Evolutionary conservation across 1,284 basidiomycete species (phyloP), one percentile per base, ranked within the genome.

Genomic region (Acaromyces ingoldii): DNA sequence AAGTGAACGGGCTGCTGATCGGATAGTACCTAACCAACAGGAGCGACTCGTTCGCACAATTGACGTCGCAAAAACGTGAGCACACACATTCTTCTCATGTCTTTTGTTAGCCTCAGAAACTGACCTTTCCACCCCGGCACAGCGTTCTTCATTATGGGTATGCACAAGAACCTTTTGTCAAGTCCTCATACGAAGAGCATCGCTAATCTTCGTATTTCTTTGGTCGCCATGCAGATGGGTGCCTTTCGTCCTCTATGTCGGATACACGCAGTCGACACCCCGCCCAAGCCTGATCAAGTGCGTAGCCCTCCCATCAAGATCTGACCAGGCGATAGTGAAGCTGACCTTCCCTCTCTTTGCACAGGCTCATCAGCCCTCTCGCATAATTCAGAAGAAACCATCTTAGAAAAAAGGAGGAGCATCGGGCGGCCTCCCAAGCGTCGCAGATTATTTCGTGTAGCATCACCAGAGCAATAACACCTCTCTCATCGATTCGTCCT

Each of bases 201-300:
- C 21, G 21, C 31, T 13, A 37, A 38, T 24, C 25, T 6, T 13
- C 43, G 6, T 42, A 30, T 17, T 2, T 38, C 19, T 3, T 37
- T n/a, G n/a, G n/a, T n/a, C n/a, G 22, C 25, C n/a, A 42, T 40
- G n/a, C 41, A 39, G 34, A 28, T 40, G 70, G 70, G 67, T 73
- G 13, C 71, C 71, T 29, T 73, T 73, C 47, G 67, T 73, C 28
- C 65, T 73, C 36, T 73, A 70, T 53, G 61, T 73, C 48, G 71
- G 71, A 24, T 73, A 66, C 62, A 67, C 68, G 48, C 60, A 62
- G 47, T 70, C 67, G 58, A 61, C 62, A 37, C 63, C 65, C 19
- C 69, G 63, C 50, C 71, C 71, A 17, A 73, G 66, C 59, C 50
- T 73, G 55, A 65, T 73, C 63, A 68, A 68, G 70, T 73, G 70